Evolutionary conservation across 352 stramenopile species (phyloP).

Genomic region (Peronospora farinosa): DNA sequence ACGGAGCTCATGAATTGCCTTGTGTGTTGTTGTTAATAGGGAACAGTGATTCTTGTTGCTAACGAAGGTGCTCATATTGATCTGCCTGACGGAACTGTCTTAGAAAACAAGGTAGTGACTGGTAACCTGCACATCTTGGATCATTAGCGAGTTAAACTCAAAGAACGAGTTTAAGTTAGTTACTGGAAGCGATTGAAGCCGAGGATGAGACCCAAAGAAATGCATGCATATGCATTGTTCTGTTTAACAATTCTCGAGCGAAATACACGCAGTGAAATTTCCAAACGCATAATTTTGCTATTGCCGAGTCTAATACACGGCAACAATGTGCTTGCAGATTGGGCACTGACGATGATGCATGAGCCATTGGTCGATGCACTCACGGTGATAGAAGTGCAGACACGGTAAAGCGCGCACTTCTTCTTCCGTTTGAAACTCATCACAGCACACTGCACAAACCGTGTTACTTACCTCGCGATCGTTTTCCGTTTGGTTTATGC

Average conservation of each 20-base stretch:
- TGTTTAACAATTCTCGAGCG: constrained; percentile 25
- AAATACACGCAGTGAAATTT: constrained; percentile 4
- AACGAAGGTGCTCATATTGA: constrained; percentile 92
- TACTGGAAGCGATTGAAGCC: constrained; percentile 14
- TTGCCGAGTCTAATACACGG: constrained; percentile 46
- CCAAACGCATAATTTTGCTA: constrained; percentile 13
- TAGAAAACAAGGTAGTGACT: constrained; percentile 93
- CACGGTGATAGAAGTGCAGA: constrained; percentile 85
- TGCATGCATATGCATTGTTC: constrained; percentile 29
- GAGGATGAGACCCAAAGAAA: constrained; percentile 13
- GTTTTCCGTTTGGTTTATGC: constrained; percentile 19
- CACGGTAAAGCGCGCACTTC: constrained; percentile 77
- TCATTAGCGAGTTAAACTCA: constrained; percentile 51
- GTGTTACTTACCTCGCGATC: constrained; percentile 57
- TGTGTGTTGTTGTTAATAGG: constrained; percentile 36
- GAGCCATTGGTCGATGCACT: constrained; percentile 89
- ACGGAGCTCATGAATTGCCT: neutral
- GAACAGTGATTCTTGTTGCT: constrained; percentile 92
- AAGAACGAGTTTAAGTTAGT: constrained; percentile 5
- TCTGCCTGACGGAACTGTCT: constrained; percentile 87
- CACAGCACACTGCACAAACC: constrained; percentile 78
- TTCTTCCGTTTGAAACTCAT: constrained; percentile 70
- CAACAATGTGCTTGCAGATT: constrained; percentile 83
- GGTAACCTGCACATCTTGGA: constrained; percentile 91
- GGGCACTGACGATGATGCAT: constrained; percentile 78